Evolutionary conservation across 805 yeast species (phyloP).

Genomic region (Metschnikowia orientalis): DNA sequence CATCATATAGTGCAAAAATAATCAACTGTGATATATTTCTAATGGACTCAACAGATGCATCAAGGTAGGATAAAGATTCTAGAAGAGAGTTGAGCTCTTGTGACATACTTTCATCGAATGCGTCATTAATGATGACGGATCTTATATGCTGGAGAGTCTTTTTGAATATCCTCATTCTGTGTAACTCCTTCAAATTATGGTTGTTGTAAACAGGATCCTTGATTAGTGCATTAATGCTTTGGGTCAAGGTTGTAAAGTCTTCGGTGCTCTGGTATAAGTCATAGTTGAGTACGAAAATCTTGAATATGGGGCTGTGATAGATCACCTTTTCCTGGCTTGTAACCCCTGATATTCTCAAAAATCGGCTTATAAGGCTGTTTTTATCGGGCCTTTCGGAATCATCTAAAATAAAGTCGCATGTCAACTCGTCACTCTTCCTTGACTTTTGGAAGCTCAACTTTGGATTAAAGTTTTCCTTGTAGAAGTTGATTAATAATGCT

Average conservation of each 20-base stretch:
- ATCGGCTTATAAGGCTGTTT: constrained; percentile 1
- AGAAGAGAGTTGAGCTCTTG: constrained; percentile 21
- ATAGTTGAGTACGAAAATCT: constrained; percentile 45
- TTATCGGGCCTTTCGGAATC: background rate
- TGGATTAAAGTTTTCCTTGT: constrained; percentile 27
- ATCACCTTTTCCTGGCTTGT: background rate
- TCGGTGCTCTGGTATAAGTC: constrained; percentile 60
- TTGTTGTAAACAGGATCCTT: constrained; percentile 47
- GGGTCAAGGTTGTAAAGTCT: constrained; percentile 49
- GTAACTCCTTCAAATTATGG: constrained; percentile 51
- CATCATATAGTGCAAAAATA: constrained; percentile 48
- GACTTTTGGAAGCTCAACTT: constrained; percentile 2
- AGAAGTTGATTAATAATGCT: constrained; percentile 48
- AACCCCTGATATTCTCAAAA: background rate
- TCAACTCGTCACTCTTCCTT: background rate
- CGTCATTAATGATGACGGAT: constrained; percentile 16
- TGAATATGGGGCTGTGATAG: constrained; percentile 31
- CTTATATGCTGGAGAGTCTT: constrained; percentile 50
- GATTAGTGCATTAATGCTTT: constrained; percentile 55
- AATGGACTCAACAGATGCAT: constrained; percentile 52
- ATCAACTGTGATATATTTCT: constrained; percentile 44
- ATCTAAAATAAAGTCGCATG: background rate
- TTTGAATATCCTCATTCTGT: constrained; percentile 46
- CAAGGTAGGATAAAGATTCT: constrained; percentile 25
- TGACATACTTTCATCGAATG: constrained; percentile 8